Evolutionary conservation across 495 filamentous ascomycete species (phyloP).

Genomic region (Aspergillus nidulans): DNA sequence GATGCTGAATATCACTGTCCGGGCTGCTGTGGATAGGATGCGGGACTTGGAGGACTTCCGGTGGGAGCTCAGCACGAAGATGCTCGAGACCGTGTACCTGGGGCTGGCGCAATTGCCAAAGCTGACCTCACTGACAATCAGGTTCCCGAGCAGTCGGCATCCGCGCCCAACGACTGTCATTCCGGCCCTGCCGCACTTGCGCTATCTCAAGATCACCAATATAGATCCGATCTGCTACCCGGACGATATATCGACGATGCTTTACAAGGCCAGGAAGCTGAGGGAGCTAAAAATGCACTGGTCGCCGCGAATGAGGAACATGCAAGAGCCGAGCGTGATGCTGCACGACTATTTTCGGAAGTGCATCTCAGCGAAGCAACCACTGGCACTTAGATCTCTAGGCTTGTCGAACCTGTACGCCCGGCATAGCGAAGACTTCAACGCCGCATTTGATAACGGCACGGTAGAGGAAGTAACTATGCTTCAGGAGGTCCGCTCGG

Average conservation of each 20-base stretch:
- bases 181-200: slow-evolving; percentile 54
- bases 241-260: slow-evolving; percentile 56
- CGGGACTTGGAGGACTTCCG: slow-evolving; percentile 51
- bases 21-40: slow-evolving; percentile 58
- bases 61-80: slow-evolving; percentile 62
- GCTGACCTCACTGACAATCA: slow-evolving; percentile 52
- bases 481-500: slow-evolving; percentile 42
- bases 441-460: slow-evolving; percentile 34
- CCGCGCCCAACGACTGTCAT: slow-evolving; percentile 55
- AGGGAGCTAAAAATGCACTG: slow-evolving; percentile 54
- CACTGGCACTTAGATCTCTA: slow-evolving; percentile 43
- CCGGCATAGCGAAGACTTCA: slow-evolving; percentile 42
- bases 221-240: slow-evolving; percentile 64
- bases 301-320: slow-evolving; percentile 58
- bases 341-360: slow-evolving; percentile 55
- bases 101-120: slow-evolving; percentile 45
- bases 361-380: slow-evolving; percentile 39
- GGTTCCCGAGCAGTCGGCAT: slow-evolving; percentile 51
- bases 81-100: slow-evolving; percentile 55
- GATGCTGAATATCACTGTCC: slow-evolving; percentile 58
- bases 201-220: slow-evolving; percentile 48
- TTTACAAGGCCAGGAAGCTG: slow-evolving; percentile 49
- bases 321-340: slow-evolving; percentile 52
- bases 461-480: slow-evolving; percentile 48
- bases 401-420: slow-evolving; percentile 56